Evolutionary conservation across 805 yeast species (phyloP).

Genomic region (Zygotorulaspora sp.): DNA sequence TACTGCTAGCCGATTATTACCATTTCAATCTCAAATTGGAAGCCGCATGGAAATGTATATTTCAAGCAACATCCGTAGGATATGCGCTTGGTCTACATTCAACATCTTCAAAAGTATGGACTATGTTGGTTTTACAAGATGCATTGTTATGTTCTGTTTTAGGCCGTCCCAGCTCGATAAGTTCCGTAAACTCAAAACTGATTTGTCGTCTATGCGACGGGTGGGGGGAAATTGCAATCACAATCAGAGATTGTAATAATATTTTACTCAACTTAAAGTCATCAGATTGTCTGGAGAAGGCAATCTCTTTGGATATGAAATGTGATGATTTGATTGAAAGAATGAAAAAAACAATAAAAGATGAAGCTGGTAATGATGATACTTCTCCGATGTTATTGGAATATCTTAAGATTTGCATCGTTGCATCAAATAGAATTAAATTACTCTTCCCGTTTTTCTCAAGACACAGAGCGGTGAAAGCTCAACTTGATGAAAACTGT

Average conservation of each 20-base stretch:
- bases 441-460: slow-evolving; percentile 11
- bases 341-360: slow-evolving; percentile 4
- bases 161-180: slow-evolving; percentile 15
- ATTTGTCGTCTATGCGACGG: slow-evolving; percentile 9
- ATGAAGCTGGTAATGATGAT: background rate
- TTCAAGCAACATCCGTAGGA: slow-evolving; percentile 13
- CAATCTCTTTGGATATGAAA: slow-evolving; percentile 10
- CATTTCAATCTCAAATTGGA: slow-evolving; percentile 14
- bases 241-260: slow-evolving; percentile 11
- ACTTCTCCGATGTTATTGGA: slow-evolving; percentile 3
- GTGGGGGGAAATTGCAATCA: slow-evolving; percentile 14
- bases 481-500: slow-evolving; percentile 14
- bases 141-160: slow-evolving; percentile 13
- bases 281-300: slow-evolving; percentile 9
- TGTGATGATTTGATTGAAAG: slow-evolving; percentile 10
- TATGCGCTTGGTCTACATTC: slow-evolving; percentile 15
- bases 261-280: slow-evolving; percentile 8
- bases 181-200: slow-evolving; percentile 5
- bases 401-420: slow-evolving; percentile 11
- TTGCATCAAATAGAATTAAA: slow-evolving; percentile 11
- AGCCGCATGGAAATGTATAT: slow-evolving; percentile 14
- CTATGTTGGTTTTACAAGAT: slow-evolving; percentile 14
- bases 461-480: slow-evolving; percentile 8
- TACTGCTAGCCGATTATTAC: slow-evolving; percentile 14
- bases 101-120: slow-evolving; percentile 13